Percentiles rank a stretch among this genome's conserved stretches.
Evolutionary conservation across 2,329 filamentous ascomycete species (phyloP).

Genomic region (Xylariaceae sp.): DNA sequence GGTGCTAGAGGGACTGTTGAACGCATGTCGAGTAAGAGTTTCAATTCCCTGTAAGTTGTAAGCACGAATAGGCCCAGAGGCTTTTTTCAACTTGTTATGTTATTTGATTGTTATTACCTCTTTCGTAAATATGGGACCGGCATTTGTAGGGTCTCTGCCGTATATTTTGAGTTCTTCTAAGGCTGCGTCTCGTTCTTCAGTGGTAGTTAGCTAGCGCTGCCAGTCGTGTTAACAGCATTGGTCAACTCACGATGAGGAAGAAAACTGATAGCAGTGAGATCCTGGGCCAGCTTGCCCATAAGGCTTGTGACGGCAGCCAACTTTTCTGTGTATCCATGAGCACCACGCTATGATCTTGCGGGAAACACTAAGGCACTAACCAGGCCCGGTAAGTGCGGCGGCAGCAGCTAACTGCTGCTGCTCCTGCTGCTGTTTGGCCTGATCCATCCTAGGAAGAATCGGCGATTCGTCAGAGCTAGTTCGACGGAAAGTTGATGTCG

Average conservation of each 20-base stretch:
- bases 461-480: conserved; percentile 3
- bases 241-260: conserved; percentile 58
- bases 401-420: conserved; percentile 9
- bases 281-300: conserved; percentile 62
- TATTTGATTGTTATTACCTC: conserved; percentile 54
- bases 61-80: no score
- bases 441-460: conserved; percentile 22
- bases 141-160: conserved; percentile 70
- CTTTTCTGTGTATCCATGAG: conserved; percentile 55
- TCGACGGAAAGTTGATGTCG: conserved; percentile 11
- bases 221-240: neutral
- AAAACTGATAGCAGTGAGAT: conserved; percentile 63
- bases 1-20: conserved; percentile 64
- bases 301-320: conserved; percentile 68
- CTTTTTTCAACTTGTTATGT: no score
- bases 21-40: conserved; percentile 72
- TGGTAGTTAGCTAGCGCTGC: conserved; percentile 14
- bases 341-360: neutral
- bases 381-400: conserved; percentile 42
- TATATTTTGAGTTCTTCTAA: conserved; percentile 76
- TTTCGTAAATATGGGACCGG: conserved; percentile 83
- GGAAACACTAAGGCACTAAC: conserved; percentile 38
- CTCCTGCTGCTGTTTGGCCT: conserved; percentile 15
- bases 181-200: conserved; percentile 62
- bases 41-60: conserved; percentile 65